Evolutionary conservation across 1,139 yeast genomes (phyloP).

Genomic region (Oligophagozyma castellii): DNA sequence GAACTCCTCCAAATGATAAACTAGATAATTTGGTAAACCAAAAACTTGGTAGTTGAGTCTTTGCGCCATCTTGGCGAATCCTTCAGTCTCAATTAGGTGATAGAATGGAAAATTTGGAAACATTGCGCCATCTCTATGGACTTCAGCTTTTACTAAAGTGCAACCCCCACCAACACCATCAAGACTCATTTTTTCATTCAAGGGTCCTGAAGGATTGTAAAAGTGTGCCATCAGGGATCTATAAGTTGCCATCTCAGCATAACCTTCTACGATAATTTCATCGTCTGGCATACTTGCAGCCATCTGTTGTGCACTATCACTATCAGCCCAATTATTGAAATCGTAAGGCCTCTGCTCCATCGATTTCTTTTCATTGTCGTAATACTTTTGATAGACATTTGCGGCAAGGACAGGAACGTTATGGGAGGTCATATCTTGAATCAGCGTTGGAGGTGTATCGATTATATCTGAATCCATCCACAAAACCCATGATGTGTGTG

Average conservation of each 20-base stretch:
- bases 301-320: conserved; percentile 66
- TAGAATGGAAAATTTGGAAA: conserved; percentile 97
- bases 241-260: conserved; percentile 82
- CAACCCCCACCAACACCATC: conserved; percentile 99
- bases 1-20: conserved; percentile 68
- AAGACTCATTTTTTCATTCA: conserved; percentile 53
- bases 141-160: conserved; percentile 87
- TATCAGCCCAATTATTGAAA: conserved; percentile 92
- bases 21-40: conserved; percentile 90
- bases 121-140: conserved; percentile 98
- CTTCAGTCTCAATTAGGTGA: conserved; percentile 93
- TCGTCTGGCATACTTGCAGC: conserved; percentile 67
- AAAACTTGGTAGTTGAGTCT: conserved; percentile 80
- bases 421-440: conserved; percentile 81
- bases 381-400: conserved; percentile 78
- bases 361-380: conserved; percentile 41
- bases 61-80: conserved; percentile 96
- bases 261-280: conserved; percentile 87
- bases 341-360: conserved; percentile 78
- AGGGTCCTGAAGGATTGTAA: conserved; percentile 52
- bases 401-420: conserved; percentile 82
- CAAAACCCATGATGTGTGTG: conserved; percentile 84
- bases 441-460: conserved; percentile 68
- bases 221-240: conserved; percentile 91
- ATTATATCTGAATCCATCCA: conserved; percentile 94